These are phyloP conservation scores for Thermoascus crustaceus DNA, from an alignment of 2,329 filamentous ascomycete genomes.

Conservation along the genomic window DNA sequence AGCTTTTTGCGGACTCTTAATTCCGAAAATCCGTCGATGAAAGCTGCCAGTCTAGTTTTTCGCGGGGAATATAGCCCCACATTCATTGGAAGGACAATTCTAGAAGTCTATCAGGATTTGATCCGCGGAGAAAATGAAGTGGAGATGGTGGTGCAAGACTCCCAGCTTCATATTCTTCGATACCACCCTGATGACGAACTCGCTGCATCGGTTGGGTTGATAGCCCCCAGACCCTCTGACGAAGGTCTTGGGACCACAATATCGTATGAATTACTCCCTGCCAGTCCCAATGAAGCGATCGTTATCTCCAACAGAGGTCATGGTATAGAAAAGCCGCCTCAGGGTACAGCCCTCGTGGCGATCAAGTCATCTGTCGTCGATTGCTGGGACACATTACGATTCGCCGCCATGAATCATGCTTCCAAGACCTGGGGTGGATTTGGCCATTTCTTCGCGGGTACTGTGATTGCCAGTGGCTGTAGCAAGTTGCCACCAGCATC, in stretches of 20 bases:
- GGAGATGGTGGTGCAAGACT: constrained; percentile 5
- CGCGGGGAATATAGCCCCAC: constrained; percentile 2
- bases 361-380: constrained; percentile 2
- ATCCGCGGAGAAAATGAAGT: constrained; percentile 9
- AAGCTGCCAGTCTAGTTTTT: constrained; percentile 9
- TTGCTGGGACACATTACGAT: constrained; percentile 2
- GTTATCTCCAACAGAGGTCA: no score
- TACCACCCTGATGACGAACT: constrained; percentile 15
- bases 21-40: constrained; percentile 14
- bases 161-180: constrained; percentile 8
- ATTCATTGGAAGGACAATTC: constrained; percentile 5
- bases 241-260: constrained; percentile 5
- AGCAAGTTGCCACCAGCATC: neutral
- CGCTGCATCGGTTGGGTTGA: constrained; percentile 9
- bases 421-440: neutral
- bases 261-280: constrained; percentile 9
- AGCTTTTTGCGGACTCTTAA: constrained; percentile 13
- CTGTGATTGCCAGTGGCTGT: constrained; percentile 2
- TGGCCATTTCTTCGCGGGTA: constrained; percentile 10
- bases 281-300: constrained; percentile 3
- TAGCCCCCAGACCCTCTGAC: constrained; percentile 4
- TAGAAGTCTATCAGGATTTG: constrained; percentile 6
- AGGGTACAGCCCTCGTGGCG: constrained; percentile 4
- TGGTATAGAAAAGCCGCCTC: neutral
- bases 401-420: neutral